Evolutionary conservation across 164 flowering plant species (phyloP).

Genomic region (Vitis cinerea): DNA sequence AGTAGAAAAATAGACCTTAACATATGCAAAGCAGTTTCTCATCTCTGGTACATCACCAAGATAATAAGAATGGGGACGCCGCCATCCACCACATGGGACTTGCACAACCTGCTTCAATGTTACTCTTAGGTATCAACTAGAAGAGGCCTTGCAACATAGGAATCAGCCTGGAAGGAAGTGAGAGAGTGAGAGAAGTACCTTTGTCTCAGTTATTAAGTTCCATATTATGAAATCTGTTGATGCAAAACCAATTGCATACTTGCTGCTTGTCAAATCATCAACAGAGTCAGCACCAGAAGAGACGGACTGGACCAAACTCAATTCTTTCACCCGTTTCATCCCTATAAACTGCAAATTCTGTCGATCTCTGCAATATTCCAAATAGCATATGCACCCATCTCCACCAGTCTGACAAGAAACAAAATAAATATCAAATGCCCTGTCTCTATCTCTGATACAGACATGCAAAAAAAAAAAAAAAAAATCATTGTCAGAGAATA

Average conservation of each 20-base stretch:
- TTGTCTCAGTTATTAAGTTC: constrained; percentile 65
- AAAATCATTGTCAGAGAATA: not conserved
- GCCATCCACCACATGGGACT: constrained; percentile 98
- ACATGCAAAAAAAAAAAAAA: not conserved
- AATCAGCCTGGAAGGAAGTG: not conserved
- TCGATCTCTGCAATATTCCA: constrained; percentile 48
- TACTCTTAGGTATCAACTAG: constrained; percentile 5
- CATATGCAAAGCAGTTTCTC: constrained; percentile 78
- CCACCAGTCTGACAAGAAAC: constrained; percentile 72
- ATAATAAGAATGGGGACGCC: constrained; percentile 89
- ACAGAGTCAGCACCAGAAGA: constrained; percentile 26
- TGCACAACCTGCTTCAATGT: constrained; percentile 53
- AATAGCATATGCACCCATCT: constrained; percentile 92
- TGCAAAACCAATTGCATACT: constrained; percentile 83
- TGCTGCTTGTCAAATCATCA: constrained; percentile 36
- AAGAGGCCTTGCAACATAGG: no score
- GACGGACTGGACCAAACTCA: constrained; percentile 72
- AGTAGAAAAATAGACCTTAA: constrained; percentile 56
- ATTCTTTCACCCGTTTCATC: constrained; percentile 88
- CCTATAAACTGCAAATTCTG: constrained; percentile 69
- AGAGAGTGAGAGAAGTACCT: constrained; percentile 44
- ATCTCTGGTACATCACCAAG: constrained; percentile 75
- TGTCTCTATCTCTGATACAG: no score
- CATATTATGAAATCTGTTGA: constrained; percentile 83
- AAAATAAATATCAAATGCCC: not conserved